These are phyloP conservation scores for Acer campestre DNA, from an alignment of 345 rosid genomes.

Conservation along the genomic window DNA sequence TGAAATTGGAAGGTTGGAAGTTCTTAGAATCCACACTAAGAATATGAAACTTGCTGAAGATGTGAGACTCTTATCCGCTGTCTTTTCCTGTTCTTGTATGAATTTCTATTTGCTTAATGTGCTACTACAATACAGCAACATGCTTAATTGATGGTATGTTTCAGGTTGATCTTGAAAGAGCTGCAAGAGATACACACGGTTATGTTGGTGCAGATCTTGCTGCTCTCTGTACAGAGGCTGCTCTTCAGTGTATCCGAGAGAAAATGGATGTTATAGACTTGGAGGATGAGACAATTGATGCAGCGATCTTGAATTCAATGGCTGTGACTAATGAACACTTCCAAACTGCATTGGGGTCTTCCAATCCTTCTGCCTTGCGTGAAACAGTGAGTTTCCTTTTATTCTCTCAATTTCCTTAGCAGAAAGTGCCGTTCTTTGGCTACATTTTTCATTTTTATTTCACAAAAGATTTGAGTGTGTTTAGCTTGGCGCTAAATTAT, in stretches of 20 bases:
- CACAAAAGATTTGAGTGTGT: background rate
- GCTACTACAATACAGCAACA: background rate
- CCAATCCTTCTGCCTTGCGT: conserved; percentile 55
- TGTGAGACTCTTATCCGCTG: conserved; percentile 17
- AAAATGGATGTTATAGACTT: conserved; percentile 58
- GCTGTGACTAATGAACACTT: conserved; percentile 54
- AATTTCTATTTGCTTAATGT: background rate
- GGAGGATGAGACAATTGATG: conserved; percentile 53
- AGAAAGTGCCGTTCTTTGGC: background rate
- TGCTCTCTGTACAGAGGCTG: conserved; percentile 53
- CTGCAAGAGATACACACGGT: conserved; percentile 51
- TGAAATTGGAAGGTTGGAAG: conserved; percentile 55
- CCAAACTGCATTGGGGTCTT: conserved; percentile 47
- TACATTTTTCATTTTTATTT: background rate
- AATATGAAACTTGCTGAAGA: conserved; percentile 57
- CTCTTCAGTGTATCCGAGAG: conserved; percentile 57
- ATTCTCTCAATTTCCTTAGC: background rate
- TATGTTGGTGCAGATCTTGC: conserved; percentile 58
- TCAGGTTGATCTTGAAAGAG: conserved; percentile 56
- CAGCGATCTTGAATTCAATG: conserved; percentile 50
- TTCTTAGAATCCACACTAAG: conserved; percentile 52
- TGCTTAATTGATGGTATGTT: background rate
- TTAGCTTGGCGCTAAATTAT: background rate
- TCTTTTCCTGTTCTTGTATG: background rate
- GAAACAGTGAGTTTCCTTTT: conserved; percentile 39